These are phyloP conservation scores for Eutrema japonicum DNA, from an alignment of 345 rosid genomes.

Conservation along the genomic window DNA sequence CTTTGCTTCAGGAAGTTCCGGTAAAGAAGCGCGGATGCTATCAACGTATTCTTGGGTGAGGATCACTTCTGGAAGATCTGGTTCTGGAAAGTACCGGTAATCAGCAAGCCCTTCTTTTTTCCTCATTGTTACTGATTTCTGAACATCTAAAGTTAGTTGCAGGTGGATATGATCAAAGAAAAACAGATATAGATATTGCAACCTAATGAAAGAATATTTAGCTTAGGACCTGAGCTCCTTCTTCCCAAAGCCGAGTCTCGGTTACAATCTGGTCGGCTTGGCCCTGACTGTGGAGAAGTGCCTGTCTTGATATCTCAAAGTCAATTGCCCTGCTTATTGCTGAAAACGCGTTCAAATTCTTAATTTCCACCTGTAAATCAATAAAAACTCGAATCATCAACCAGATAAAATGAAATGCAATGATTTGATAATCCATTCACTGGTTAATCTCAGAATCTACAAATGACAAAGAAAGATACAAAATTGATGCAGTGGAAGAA, in stretches of 20 bases:
- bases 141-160: constrained; percentile 39
- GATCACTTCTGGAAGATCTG: constrained; percentile 89
- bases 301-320: constrained; percentile 87
- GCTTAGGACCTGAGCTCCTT: constrained; percentile 74
- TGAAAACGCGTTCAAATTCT: constrained; percentile 91
- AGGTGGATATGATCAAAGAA: neutral
- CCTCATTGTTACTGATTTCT: constrained; percentile 95
- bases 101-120: constrained; percentile 96
- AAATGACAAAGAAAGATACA: neutral
- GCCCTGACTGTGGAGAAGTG: constrained; percentile 65
- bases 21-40: constrained; percentile 60
- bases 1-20: constrained; percentile 91
- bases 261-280: constrained; percentile 71
- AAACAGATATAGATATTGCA: neutral
- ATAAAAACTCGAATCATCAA: constrained; percentile 2
- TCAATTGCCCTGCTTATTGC: constrained; percentile 88
- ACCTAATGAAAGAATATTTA: constrained; percentile 21
- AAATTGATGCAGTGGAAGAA: constrained; percentile 19
- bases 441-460: constrained; percentile 17
- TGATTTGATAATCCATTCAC: constrained; percentile 9
- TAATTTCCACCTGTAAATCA: constrained; percentile 79
- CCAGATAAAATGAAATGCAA: neutral
- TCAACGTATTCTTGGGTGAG: constrained; percentile 69
- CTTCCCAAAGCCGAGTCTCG: constrained; percentile 99
- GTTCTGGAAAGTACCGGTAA: constrained; percentile 95